Evolutionary conservation across 1,284 basidiomycete genomes (phyloP).

Genomic region (Hymenochaete sp.): DNA sequence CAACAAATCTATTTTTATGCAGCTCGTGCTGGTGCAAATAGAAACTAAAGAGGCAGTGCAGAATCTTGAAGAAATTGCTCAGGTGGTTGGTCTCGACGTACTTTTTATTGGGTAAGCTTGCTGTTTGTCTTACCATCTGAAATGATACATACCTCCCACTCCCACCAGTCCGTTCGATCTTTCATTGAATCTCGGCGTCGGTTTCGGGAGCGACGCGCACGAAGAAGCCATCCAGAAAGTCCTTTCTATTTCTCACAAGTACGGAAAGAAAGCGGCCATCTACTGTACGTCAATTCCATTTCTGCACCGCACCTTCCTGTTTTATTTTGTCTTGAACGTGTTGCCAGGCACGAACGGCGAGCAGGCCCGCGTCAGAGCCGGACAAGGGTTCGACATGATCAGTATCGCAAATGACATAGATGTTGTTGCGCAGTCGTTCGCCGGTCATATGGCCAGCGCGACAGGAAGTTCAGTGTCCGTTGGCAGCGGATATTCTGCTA

Average conservation of each 20-base stretch:
- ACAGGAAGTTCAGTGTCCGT: conserved; percentile 1
- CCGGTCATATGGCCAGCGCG: conserved; percentile 16
- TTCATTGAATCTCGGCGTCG: conserved; percentile 25
- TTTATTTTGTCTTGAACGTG: neutral
- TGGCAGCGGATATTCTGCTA: conserved; percentile 14
- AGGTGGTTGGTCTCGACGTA: conserved; percentile 23
- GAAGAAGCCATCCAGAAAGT: conserved; percentile 25
- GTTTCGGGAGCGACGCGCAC: conserved; percentile 25
- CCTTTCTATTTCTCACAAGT: conserved; percentile 27
- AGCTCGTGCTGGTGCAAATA: conserved; percentile 26
- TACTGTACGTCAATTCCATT: conserved; percentile 22
- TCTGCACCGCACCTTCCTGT: neutral
- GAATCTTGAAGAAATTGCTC: conserved; percentile 17
- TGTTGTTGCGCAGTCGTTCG: conserved; percentile 23
- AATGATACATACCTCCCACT: neutral
- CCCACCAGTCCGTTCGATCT: conserved; percentile 26
- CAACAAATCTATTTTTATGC: neutral
- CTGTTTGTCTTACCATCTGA: neutral
- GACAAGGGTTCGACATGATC: conserved; percentile 29
- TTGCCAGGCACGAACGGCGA: conserved; percentile 25
- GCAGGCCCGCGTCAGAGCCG: conserved; percentile 25
- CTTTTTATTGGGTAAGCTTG: conserved; percentile 16
- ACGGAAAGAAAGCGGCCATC: conserved; percentile 24
- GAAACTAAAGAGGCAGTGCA: conserved; percentile 20
- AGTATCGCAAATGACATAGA: conserved; percentile 29